phyloP scores from a whole-genome alignment of 345 rosid genomes.

The Acer campestre region DNA sequence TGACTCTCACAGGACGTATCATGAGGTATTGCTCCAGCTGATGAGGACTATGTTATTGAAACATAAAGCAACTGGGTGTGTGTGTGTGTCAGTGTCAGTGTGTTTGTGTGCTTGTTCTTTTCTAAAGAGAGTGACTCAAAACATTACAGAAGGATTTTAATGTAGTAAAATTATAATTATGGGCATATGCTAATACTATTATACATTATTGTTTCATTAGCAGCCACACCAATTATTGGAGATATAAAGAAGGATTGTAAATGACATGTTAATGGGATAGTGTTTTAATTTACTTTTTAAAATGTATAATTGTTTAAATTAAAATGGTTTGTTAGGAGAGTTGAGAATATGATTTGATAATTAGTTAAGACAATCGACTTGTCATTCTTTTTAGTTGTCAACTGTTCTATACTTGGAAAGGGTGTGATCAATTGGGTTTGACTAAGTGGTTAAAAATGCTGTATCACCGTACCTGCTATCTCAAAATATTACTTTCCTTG shows the following conservation, averaged over 20 bases:
- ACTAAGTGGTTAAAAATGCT: too few relatives aligned
- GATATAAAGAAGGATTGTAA: neutral
- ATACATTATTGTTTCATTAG: neutral
- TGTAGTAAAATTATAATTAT: neutral
- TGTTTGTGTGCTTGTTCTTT: neutral
- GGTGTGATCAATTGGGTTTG: neutral
- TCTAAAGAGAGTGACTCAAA: neutral
- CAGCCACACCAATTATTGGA: neutral
- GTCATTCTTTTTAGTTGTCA: neutral
- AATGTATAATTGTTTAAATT: neutral
- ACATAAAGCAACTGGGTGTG: conserved; percentile 9
- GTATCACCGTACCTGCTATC: neutral
- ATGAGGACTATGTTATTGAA: conserved; percentile 13
- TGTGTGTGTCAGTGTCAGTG: conserved; percentile 8
- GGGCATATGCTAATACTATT: neutral
- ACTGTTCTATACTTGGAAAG: neutral
- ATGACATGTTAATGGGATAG: neutral
- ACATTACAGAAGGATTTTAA: neutral
- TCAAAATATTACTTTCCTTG: neutral
- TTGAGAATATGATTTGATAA: neutral
- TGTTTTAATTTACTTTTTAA: neutral
- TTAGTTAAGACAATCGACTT: neutral
- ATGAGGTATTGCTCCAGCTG: conserved; percentile 62
- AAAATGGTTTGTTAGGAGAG: neutral
- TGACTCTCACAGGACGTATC: conserved; percentile 93